A percentile compares a stretch with the other conserved stretches of the same genome.
Evolutionary conservation across 495 filamentous ascomycete species (phyloP).

Genomic region (Annulohypoxylon nitens): DNA sequence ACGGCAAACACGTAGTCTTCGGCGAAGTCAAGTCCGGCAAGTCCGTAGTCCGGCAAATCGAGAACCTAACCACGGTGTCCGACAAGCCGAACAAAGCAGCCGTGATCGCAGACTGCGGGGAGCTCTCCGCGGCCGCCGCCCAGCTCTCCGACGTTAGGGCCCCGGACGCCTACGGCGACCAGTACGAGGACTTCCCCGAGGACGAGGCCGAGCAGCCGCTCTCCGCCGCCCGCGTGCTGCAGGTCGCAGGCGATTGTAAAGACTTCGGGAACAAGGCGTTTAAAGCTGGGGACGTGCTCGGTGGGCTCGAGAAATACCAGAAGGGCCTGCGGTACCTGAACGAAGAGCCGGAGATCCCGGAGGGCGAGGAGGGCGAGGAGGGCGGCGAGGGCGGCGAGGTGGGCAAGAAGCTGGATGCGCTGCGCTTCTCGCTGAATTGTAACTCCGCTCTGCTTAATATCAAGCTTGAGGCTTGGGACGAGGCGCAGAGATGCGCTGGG

Average conservation of each 20-base stretch:
- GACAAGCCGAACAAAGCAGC: conserved; percentile 86
- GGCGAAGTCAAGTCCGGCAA: conserved; percentile 95
- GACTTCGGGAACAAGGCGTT: conserved; percentile 93
- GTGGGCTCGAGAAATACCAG: conserved; percentile 94
- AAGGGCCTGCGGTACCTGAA: conserved; percentile 96
- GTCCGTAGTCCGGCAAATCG: conserved; percentile 88
- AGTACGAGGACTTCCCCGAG: conserved; percentile 96
- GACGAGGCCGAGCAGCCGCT: conserved; percentile 69
- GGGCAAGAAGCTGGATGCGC: conserved; percentile 72
- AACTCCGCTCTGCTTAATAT: conserved; percentile 84
- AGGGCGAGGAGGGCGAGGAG: conserved; percentile 73
- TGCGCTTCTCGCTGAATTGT: conserved; percentile 82
- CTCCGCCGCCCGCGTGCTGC: conserved; percentile 73
- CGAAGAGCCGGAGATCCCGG: conserved; percentile 82
- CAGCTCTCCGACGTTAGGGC: conserved; percentile 69
- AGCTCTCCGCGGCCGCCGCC: conserved; percentile 79
- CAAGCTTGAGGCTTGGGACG: conserved; percentile 79
- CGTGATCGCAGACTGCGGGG: conserved; percentile 85
- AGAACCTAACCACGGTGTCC: conserved; percentile 79
- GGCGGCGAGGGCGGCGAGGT: conserved; percentile 78
- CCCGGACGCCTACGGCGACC: conserved; percentile 86
- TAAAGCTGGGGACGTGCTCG: conserved; percentile 76
- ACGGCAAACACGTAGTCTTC: conserved; percentile 98
- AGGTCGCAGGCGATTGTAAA: conserved; percentile 90
- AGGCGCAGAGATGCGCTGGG: conserved; percentile 75